phyloP scores from a whole-genome alignment of 805 yeast genomes.

The Teunomyces barrocoloradensis region DNA sequence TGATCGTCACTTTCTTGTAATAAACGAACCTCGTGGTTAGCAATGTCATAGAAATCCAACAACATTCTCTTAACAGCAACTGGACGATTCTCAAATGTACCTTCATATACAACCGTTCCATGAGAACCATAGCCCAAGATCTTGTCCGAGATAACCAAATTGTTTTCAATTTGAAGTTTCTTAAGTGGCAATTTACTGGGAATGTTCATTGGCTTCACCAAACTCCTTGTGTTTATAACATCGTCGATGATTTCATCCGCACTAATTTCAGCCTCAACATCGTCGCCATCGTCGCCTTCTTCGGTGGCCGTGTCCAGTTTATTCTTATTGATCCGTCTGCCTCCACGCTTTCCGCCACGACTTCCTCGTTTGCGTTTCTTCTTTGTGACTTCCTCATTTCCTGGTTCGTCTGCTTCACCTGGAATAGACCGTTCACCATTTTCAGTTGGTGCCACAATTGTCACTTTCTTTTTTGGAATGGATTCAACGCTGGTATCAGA shows the following conservation, averaged over 20 bases:
- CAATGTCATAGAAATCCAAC: slow-evolving; percentile 88
- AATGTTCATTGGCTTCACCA: slow-evolving; percentile 20
- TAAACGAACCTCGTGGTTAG: slow-evolving; percentile 84
- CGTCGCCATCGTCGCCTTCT: slow-evolving; percentile 6
- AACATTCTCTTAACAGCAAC: slow-evolving; percentile 96
- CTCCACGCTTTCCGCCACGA: slow-evolving; percentile 72
- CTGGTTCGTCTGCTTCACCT: slow-evolving; percentile 7
- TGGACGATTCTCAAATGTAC: slow-evolving; percentile 86
- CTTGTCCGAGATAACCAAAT: slow-evolving; percentile 62
- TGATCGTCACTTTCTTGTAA: slow-evolving; percentile 95
- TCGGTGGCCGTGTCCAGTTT: slow-evolving; percentile 20
- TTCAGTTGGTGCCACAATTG: slow-evolving; percentile 18
- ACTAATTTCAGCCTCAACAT: slow-evolving; percentile 10
- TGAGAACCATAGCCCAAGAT: slow-evolving; percentile 95
- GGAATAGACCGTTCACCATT: slow-evolving; percentile 10
- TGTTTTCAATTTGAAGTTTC: slow-evolving; percentile 45
- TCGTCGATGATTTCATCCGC: slow-evolving; percentile 11
- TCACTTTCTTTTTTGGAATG: slow-evolving; percentile 16
- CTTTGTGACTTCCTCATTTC: slow-evolving; percentile 16
- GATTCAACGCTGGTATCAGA: not conserved
- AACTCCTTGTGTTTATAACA: slow-evolving; percentile 27
- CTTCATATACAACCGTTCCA: slow-evolving; percentile 92
- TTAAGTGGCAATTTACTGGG: slow-evolving; percentile 19
- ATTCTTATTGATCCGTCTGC: slow-evolving; percentile 34
- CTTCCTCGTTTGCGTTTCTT: slow-evolving; percentile 80